A percentile compares a stretch with the other conserved stretches of the same genome.
phyloP scores from a whole-genome alignment of 805 yeast genomes.

The Sugiyamaella qingdaonensis region DNA sequence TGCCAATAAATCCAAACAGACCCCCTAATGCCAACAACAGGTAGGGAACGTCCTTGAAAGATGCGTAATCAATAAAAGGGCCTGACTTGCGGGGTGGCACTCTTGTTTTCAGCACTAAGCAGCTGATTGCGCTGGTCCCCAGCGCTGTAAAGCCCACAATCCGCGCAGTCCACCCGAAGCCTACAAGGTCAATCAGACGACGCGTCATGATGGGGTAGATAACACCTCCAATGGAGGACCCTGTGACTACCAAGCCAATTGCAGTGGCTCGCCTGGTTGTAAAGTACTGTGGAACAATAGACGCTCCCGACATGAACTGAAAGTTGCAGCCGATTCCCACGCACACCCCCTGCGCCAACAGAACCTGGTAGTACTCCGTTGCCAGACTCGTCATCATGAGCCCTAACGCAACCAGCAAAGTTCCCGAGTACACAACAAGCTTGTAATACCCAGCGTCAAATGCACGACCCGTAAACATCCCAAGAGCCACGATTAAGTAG shows the following conservation, averaged over 20 bases:
- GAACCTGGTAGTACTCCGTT: constrained; percentile 42
- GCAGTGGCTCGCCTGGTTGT: constrained; percentile 38
- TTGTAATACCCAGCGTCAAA: constrained; percentile 20
- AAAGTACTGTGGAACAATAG: constrained; percentile 42
- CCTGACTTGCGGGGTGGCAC: constrained; percentile 12
- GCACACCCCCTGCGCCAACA: constrained; percentile 46
- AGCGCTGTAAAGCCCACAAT: constrained; percentile 39
- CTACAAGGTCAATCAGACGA: constrained; percentile 37
- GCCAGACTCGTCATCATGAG: constrained; percentile 29
- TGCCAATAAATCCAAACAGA: constrained; percentile 29
- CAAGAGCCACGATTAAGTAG: constrained; percentile 18
- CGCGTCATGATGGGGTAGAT: constrained; percentile 45
- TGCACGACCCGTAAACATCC: constrained; percentile 21
- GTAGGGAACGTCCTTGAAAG: constrained; percentile 20
- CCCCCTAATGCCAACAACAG: constrained; percentile 24
- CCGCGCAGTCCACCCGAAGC: constrained; percentile 47
- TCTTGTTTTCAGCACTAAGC: constrained; percentile 21
- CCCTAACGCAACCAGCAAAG: constrained; percentile 17
- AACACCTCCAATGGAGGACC: constrained; percentile 48
- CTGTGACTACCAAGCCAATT: constrained; percentile 40
- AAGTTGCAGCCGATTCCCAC: constrained; percentile 41
- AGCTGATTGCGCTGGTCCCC: constrained; percentile 17
- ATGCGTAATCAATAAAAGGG: constrained; percentile 7
- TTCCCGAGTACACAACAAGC: constrained; percentile 18
- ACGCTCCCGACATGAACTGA: constrained; percentile 40